Base-by-base conservation (phyloP, 1,139 yeast genomes). In the Magnusiomyces sp. region DNA sequence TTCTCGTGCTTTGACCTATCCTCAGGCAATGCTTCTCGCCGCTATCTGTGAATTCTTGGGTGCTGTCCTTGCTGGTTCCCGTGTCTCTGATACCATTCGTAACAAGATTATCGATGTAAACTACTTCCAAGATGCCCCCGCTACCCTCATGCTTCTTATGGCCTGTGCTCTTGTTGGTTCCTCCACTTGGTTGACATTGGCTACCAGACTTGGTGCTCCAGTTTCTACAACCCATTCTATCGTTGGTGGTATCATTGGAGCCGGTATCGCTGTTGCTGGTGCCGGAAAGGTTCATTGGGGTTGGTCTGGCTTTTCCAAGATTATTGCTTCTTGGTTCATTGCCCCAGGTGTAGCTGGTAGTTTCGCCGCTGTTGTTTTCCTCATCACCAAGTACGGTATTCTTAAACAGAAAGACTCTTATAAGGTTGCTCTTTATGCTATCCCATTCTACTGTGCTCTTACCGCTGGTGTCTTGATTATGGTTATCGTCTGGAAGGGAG, bases 211-310 rank as follows among this genome's bases (percentile, higher is more conserved):
- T 40, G 86, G 88, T 56, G 76, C 81, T 76, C 90, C 92, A 29
- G 89, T 81, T 46, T 83, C 90, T 14, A 81, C 90, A 33, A 83
- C 92, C 20, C 90, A 83, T 61, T 80, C 89, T 11, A 81, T 83
- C 58, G 85, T 83, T 48, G 92, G 90, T 62, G 90, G 81, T 37
- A 75, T 81, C 47, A 81, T 83, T 55, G 92, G 94, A 56, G 75
- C 85, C 16, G 82, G 87, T 52, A 76, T 84, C 61, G 94, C 90
- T 46, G 82, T 90, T 31, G 73, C 72, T 56, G 81, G 81, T 53
- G 80, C 77, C 41, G 61, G 67, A 1, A 71, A 77, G 53, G 75
- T 83, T 53, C 69, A 66, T 53, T 83, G 92, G 94, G 90, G 88
- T 23, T 83, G 92, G 92, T 54, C 58, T 17, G 89, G 89, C 41